Evolutionary conservation across 2,329 filamentous ascomycete species (phyloP).

Genomic region (Penicillium sp.): DNA sequence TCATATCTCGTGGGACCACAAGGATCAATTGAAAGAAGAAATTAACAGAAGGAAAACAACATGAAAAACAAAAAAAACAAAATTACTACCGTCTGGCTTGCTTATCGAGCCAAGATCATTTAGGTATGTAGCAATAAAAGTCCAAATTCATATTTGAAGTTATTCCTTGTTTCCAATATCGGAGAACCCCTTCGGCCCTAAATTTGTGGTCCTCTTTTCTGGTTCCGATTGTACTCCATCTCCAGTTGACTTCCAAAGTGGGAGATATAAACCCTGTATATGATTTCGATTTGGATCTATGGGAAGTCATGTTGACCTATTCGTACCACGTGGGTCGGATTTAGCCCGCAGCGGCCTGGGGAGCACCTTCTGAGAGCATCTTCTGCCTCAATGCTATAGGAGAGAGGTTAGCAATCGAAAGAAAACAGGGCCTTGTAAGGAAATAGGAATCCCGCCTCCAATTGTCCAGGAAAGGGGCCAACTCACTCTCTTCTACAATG

Average conservation of each 20-base stretch:
- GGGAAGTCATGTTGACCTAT: not conserved
- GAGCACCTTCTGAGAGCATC: slow-evolving; percentile 45
- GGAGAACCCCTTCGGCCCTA: not conserved
- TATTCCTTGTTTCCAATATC: not conserved
- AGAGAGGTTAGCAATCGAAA: slow-evolving; percentile 18
- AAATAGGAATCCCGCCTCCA: not conserved
- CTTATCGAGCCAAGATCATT: not conserved
- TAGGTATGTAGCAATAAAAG: not conserved
- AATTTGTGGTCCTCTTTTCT: not conserved
- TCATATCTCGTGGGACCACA: not conserved
- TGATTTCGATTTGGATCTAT: not conserved
- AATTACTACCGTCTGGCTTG: not conserved
- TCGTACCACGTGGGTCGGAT: not conserved
- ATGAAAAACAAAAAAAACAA: not conserved
- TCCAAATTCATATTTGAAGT: not conserved
- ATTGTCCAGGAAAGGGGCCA: not conserved
- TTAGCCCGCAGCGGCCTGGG: slow-evolving; percentile 30
- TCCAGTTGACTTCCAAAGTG: not conserved
- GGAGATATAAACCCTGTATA: not conserved
- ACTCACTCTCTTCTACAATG: slow-evolving; percentile 80
- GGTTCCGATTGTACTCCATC: not conserved
- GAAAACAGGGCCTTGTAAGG: not conserved
- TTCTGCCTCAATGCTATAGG: slow-evolving; percentile 51
- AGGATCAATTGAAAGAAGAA: not conserved
- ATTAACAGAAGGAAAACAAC: not conserved